These are phyloP conservation scores for Dactylonectria estremocensis DNA, from an alignment of 2,329 filamentous ascomycete genomes.

Conservation along the genomic window DNA sequence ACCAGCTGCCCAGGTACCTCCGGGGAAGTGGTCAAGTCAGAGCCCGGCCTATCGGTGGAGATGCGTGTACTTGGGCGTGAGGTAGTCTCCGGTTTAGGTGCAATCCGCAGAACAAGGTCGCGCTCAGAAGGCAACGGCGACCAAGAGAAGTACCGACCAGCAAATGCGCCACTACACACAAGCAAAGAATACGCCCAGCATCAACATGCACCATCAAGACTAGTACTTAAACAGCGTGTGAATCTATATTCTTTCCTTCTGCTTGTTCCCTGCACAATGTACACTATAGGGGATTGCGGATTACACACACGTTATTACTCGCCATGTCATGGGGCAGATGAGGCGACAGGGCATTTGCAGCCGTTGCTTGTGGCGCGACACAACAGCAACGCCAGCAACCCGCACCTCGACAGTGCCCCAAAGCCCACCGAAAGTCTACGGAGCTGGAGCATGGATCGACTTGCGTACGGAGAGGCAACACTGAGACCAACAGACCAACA, in stretches of 20 bases:
- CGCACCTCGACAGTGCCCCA: not conserved
- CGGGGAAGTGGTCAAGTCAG: not conserved
- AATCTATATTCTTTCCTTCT: not conserved
- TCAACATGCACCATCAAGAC: too few relatives aligned
- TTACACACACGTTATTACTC: conserved; percentile 15
- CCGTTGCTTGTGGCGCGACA: conserved; percentile 31
- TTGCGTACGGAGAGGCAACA: too few relatives aligned
- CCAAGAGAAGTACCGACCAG: not conserved
- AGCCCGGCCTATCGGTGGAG: not conserved
- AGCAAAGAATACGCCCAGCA: not conserved
- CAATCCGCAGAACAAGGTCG: not conserved
- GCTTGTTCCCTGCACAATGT: not conserved
- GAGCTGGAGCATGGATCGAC: conserved; percentile 7
- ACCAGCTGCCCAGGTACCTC: conserved; percentile 16
- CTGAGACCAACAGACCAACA: too few relatives aligned
- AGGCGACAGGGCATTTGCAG: conserved; percentile 11
- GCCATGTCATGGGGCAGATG: conserved; percentile 20
- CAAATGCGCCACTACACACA: not conserved
- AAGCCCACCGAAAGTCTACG: conserved; percentile 13
- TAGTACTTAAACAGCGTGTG: not conserved
- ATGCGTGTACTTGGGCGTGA: conserved; percentile 5
- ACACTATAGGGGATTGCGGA: not conserved
- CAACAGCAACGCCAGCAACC: conserved; percentile 5
- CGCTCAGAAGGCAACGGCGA: conserved; percentile 2
- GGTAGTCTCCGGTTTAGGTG: conserved; percentile 12